Conservation (phyloP, 1,139 yeast genomes). For the Debaryomycetaceae sp. region DNA sequence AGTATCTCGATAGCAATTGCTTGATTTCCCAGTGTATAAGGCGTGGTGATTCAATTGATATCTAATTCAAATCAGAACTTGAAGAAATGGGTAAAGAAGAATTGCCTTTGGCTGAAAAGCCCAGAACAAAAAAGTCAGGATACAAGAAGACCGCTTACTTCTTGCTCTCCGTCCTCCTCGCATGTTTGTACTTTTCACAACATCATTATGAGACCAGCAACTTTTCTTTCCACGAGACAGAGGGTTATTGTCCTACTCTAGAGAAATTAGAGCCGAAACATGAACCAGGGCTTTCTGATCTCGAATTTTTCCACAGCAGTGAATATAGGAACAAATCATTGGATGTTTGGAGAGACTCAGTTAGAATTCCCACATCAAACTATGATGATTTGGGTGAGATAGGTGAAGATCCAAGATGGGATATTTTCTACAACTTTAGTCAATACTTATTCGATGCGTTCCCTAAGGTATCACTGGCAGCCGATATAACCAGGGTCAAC, state of each 20-base stretch:
- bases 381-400: slow-evolving; percentile 35
- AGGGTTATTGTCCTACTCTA: slow-evolving; percentile 10
- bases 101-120: background rate
- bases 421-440: slow-evolving; percentile 43
- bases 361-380: slow-evolving; percentile 34
- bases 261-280: slow-evolving; percentile 14
- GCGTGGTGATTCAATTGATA: background rate
- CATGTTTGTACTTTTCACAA: background rate
- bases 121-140: background rate
- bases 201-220: background rate
- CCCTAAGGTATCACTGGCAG: slow-evolving; percentile 45
- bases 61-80: background rate
- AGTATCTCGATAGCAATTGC: background rate
- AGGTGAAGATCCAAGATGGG: slow-evolving; percentile 29
- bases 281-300: slow-evolving; percentile 7
- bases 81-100: background rate
- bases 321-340: slow-evolving; percentile 1
- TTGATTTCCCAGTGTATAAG: background rate
- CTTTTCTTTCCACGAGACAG: background rate
- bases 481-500: slow-evolving; percentile 51
- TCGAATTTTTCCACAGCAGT: slow-evolving; percentile 17
- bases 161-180: background rate
- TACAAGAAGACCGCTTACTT: background rate
- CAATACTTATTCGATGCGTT: slow-evolving; percentile 45
- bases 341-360: slow-evolving; percentile 18